Conservation (phyloP, 139 green algal species). For the Dunaliella primolecta region DNA sequence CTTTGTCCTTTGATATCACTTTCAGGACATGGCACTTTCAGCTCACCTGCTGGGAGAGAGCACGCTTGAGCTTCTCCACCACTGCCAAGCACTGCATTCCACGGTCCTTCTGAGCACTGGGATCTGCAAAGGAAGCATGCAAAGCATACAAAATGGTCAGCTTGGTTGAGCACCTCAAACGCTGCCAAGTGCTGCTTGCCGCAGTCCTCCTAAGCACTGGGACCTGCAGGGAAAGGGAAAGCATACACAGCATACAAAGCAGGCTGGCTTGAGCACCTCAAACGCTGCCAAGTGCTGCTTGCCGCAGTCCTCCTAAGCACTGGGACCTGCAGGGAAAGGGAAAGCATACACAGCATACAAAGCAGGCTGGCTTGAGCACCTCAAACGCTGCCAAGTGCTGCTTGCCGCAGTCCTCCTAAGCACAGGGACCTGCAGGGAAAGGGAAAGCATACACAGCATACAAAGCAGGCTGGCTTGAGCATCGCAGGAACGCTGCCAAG, state of each 20-base stretch:
- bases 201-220: neutral
- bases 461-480: too few species aligned
- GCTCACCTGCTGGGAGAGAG: slow-evolving; percentile 46
- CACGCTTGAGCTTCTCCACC: slow-evolving; percentile 59
- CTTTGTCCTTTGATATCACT: too few species aligned
- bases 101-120: slow-evolving; percentile 18
- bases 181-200: neutral
- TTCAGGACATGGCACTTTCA: too few species aligned
- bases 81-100: slow-evolving; percentile 54
- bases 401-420: neutral
- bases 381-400: neutral
- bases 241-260: neutral
- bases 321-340: neutral
- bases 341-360: neutral
- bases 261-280: too few species aligned
- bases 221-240: neutral
- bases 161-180: neutral
- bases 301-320: neutral
- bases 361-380: too few species aligned
- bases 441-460: neutral
- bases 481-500: neutral
- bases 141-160: neutral
- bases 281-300: neutral
- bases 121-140: slow-evolving; percentile 2
- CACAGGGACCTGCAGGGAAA: too few species aligned